These are phyloP conservation scores for Pseudopithomyces chartarum DNA, from an alignment of 2,329 filamentous ascomycete species.

Conservation along the genomic window DNA sequence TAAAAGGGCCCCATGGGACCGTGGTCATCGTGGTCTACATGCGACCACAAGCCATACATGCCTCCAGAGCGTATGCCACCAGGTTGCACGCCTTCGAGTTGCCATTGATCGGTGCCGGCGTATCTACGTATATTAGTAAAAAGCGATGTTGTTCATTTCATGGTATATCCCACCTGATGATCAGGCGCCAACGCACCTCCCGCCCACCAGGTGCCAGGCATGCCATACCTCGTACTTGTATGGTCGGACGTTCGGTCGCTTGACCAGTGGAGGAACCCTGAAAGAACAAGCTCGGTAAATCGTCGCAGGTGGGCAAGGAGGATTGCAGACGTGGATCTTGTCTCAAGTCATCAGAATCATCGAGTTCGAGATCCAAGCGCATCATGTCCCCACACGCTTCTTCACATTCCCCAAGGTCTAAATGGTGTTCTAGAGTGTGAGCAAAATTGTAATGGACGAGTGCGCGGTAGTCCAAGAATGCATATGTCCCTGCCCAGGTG, in stretches of 20 bases:
- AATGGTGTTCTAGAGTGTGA: constrained; percentile 16
- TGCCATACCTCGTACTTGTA: constrained; percentile 19
- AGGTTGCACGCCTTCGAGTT: constrained; percentile 31
- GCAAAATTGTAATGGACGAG: constrained; percentile 28
- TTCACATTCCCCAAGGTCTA: constrained; percentile 17
- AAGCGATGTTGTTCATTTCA: background rate
- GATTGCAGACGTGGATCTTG: constrained; percentile 20
- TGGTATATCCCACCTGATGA: constrained; percentile 20
- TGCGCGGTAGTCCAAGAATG: constrained; percentile 27
- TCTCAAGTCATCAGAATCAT: constrained; percentile 19
- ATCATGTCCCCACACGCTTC: constrained; percentile 26
- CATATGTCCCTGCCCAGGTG: constrained; percentile 27
- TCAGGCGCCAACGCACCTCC: constrained; percentile 29
- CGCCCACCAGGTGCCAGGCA: constrained; percentile 20
- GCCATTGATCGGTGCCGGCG: constrained; percentile 29
- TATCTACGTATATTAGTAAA: constrained; percentile 15
- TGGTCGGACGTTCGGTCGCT: constrained; percentile 12
- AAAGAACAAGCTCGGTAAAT: constrained; percentile 27
- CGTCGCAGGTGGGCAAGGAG: constrained; percentile 24
- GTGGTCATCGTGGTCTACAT: constrained; percentile 26
- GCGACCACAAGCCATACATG: constrained; percentile 31
- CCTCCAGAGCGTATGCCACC: constrained; percentile 27
- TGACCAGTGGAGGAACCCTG: constrained; percentile 19
- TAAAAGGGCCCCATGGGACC: constrained; percentile 24
- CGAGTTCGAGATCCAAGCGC: constrained; percentile 19